phyloP scores from a whole-genome alignment of 208 protist genomes.

The Zelonia costaricensis region DNA sequence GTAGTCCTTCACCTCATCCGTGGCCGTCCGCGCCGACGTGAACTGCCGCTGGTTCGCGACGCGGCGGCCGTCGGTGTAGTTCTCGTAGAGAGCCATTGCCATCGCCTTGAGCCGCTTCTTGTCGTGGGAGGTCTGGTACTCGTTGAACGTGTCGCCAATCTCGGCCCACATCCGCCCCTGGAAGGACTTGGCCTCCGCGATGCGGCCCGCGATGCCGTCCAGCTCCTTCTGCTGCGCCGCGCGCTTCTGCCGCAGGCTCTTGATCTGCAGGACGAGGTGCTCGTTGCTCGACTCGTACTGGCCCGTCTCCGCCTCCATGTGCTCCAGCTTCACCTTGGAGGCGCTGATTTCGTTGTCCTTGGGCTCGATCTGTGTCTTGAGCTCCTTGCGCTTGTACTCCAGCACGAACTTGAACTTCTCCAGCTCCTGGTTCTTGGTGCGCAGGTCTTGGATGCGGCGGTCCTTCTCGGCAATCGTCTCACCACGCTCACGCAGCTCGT shows the following conservation, averaged over 20 bases:
- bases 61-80: constrained; percentile 69
- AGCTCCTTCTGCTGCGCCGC: constrained; percentile 94
- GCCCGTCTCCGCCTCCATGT: constrained; percentile 95
- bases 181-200: constrained; percentile 78
- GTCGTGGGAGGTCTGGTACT: constrained; percentile 33
- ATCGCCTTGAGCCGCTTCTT: constrained; percentile 88
- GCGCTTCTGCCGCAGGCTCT: constrained; percentile 93
- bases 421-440: constrained; percentile 98
- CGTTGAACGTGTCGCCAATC: constrained; percentile 72
- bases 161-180: constrained; percentile 91
- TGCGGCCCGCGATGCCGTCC: constrained; percentile 58
- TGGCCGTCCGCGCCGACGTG: constrained; percentile 67
- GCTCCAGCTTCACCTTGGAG: constrained; percentile 93
- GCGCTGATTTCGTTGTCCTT: constrained; percentile 94
- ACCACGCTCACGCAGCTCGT: constrained; percentile 94
- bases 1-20: constrained; percentile 95
- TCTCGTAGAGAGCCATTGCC: constrained; percentile 92
- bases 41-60: constrained; percentile 31
- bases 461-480: constrained; percentile 97
- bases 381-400: constrained; percentile 98
- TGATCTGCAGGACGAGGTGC: constrained; percentile 92
- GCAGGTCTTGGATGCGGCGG: constrained; percentile 96
- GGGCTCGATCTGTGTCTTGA: constrained; percentile 98
- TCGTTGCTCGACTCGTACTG: constrained; percentile 94
- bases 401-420: constrained; percentile 99